Base-by-base conservation (phyloP, 140 eudicot species). In the Oenanthe javanica region DNA sequence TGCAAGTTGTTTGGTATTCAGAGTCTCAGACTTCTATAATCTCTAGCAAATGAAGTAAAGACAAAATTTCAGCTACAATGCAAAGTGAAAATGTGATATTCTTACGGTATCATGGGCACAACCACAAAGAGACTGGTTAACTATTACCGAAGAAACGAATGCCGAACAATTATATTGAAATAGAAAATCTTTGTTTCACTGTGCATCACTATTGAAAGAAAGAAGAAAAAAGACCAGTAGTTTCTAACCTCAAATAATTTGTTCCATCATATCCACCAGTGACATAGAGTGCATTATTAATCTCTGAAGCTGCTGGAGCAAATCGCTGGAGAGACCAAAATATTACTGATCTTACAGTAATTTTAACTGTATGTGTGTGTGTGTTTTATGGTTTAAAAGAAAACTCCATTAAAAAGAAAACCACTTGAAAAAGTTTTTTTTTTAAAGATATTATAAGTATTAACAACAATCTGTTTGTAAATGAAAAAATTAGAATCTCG, bases 201-300 rank as follows among this genome's bases (percentile, higher is more conserved):
- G 31, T 31, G 31, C 31, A 31, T 31, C 31, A 31, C 31, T 31
- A 31, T 7, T 3, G 3, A n/a, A 4, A 38, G 67, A 74, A 63
- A 13, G 31, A 66, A 23, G 71, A 15, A 63, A 23, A 61, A 40
- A 4, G 49, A 15, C 12, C 4, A 46, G 7, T 19, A 63, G 66
- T 64, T 31, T 31, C 85, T 88, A 80, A 92, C 97, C 84, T 92
- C 79, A 84, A 50, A 82, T 92, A 94, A 75, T 88, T 77, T 15
- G 8, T 75, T 81, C 95, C 97, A 81, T 94, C 92, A 75, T 84
- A 92, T 67, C 98, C 98, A 78, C 98, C 98, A 84, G 75, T 83
- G 61, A 88, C 97, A 79, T 92, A 92, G 19, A 94, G 80, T 15
- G 86, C 89, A 61, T 90, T 90, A 78, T 92, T 82, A 25, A 87